Base-by-base conservation (phyloP, 192 early-diverging fungal species). In the Martensiomyces pterosporus region DNA sequence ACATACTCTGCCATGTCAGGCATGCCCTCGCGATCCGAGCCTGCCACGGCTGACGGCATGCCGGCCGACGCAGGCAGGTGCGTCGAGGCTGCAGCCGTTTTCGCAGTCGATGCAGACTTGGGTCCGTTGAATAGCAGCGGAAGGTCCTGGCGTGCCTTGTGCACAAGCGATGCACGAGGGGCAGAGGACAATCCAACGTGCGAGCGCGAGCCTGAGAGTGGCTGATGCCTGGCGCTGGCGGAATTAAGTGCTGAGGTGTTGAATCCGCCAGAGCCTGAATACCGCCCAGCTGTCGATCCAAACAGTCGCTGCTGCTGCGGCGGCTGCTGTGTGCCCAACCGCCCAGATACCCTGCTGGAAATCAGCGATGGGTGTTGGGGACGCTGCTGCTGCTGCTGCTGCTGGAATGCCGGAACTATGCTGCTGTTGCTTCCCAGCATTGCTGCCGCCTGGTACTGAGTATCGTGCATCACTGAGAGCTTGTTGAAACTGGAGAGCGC, bases 1-100 rank as follows among this genome's bases (percentile, higher is more conserved):
- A 78, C 53, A 39, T 55, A 46, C 13, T 61, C 50, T 13, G 37
- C 27, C 13, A 45, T 24, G 21, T 10, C 5, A 35, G 48, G 34
- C 29, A 39, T 13, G 5, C 39, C 4, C 16, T 36, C 35, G 43
- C 49, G 22, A 12, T 18, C 43, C 0, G 29, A 24, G 38, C 39
- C 39, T 26, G 26, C 48, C 36, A 48, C n/a, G n/a, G n/a, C n/a
- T n/a, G n/a, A n/a, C n/a, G n/a, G n/a, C n/a, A n/a, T n/a, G n/a
- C n/a, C n/a, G n/a, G n/a, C n/a, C n/a, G n/a, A n/a, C n/a, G n/a
- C n/a, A n/a, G n/a, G n/a, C n/a, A n/a, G n/a, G n/a, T n/a, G 32
- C 38, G 18, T 19, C 37, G 41, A 14, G 42, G n/a, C 8, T 19
- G 24, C 12, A 26, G 35, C 7, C 18, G 32, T 14, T 26, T 27